These are phyloP conservation scores for Juncus inflexus DNA, from an alignment of 176 grass and related monocot species.

Conservation along the genomic window DNA sequence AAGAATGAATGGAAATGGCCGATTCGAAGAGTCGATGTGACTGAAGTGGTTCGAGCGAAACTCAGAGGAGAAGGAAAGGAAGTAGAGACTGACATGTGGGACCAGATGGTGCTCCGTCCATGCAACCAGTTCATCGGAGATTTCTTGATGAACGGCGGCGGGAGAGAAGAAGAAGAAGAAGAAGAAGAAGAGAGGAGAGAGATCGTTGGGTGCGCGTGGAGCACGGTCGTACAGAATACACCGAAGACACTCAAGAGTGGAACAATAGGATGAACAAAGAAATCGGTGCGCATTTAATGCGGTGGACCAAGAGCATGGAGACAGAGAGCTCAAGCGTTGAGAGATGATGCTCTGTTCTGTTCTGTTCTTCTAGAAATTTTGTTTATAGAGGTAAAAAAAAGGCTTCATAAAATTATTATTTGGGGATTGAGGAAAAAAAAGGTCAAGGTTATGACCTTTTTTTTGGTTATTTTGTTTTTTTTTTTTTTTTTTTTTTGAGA, in stretches of 20 bases:
- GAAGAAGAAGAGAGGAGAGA: slow-evolving; percentile 5
- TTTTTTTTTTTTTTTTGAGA: slow-evolving; percentile 24
- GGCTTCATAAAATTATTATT: no score
- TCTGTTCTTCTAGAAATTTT: slow-evolving; percentile 20
- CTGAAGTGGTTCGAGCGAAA: slow-evolving; percentile 41
- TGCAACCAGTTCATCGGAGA: slow-evolving; percentile 39
- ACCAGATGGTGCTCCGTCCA: slow-evolving; percentile 56
- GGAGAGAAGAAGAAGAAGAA: not conserved
- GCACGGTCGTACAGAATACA: not conserved
- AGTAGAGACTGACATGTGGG: slow-evolving; percentile 42
- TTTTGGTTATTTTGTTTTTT: slow-evolving; percentile 20
- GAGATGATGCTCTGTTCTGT: not conserved
- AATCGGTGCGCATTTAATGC: not conserved
- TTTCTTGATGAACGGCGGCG: slow-evolving; percentile 34
- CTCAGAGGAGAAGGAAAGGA: slow-evolving; percentile 31
- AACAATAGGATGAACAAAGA: slow-evolving; percentile 29
- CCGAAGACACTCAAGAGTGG: slow-evolving; percentile 4
- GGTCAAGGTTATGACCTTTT: slow-evolving; percentile 24
- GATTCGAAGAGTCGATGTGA: slow-evolving; percentile 62
- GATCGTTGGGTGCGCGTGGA: slow-evolving; percentile 12
- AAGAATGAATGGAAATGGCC: slow-evolving; percentile 55
- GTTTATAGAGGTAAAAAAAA: slow-evolving; percentile 4
- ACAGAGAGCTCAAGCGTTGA: not conserved
- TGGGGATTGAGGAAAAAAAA: not conserved
- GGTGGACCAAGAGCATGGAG: not conserved